Conservation (phyloP, 441 rosid genomes). For the Euphorbia corollata region DNA sequence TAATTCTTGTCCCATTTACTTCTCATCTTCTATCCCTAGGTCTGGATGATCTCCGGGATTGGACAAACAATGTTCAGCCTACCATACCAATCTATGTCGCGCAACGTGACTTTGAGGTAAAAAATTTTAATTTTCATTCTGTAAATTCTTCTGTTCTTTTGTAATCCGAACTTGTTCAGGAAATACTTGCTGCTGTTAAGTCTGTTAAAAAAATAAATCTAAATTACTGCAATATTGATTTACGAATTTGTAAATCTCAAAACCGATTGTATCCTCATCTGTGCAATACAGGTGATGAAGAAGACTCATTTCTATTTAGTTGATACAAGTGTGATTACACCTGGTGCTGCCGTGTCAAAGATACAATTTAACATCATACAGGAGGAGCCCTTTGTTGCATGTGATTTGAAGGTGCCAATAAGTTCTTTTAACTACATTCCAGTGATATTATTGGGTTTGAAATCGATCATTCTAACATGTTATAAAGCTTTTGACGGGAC, state of each 20-base stretch:
- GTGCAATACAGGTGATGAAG: conserved; percentile 72
- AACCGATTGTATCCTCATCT: conserved; percentile 15
- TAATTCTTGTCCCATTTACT: conserved; percentile 18
- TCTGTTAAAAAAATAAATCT: not conserved
- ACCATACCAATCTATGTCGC: conserved; percentile 74
- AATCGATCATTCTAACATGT: not conserved
- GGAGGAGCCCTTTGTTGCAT: conserved; percentile 66
- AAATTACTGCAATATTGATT: not conserved
- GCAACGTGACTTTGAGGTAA: conserved; percentile 71
- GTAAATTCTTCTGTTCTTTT: not conserved
- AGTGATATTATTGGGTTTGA: conserved; percentile 3
- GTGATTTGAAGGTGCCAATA: conserved; percentile 54
- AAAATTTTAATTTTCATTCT: conserved; percentile 1
- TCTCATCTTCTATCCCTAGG: conserved; percentile 35
- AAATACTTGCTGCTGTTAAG: conserved; percentile 2
- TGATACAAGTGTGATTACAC: conserved; percentile 63
- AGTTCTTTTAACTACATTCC: not conserved
- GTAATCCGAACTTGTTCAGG: not conserved
- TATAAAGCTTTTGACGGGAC: not conserved
- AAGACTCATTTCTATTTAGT: conserved; percentile 92
- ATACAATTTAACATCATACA: conserved; percentile 67
- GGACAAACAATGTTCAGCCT: conserved; percentile 93
- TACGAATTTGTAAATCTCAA: conserved; percentile 7
- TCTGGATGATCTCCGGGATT: conserved; percentile 93
- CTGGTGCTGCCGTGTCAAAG: conserved; percentile 91